Base-by-base conservation (phyloP, 306 rosid species). In the Fagus sylvatica region DNA sequence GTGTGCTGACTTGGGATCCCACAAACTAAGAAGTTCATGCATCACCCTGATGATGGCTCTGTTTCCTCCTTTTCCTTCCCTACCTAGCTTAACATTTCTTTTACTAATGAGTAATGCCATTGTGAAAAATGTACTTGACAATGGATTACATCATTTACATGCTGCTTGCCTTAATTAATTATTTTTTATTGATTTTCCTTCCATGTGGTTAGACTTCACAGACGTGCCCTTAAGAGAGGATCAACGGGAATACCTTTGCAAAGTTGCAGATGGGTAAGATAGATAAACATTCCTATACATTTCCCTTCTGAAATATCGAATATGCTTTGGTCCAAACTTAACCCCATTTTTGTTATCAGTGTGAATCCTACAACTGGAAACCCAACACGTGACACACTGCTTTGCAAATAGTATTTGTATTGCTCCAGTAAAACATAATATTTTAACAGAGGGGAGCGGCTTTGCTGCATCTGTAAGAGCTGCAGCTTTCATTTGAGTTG, bases 201-300 rank as follows among this genome's bases (percentile, higher is more conserved):
- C 53, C 11, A 19, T 54, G 61, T 82, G 68, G 71, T 40, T 90
- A 90, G 98, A 94, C 76, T 94, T 94, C 88, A 92, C 98, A 12
- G 98, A 94, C 53, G 97, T 95, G 79, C 99, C 98, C 54, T 77
- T 95, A 56, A 87, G 99, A 84, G 99, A 95, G 57, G 99, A 95
- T 80, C 99, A 95, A 71, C 89, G 96, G 39, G 90, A 79, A 74
- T 91, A 89, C 88, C 93, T 95, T 15, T 95, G 99, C 86, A 89
- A 88, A 90, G 79, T 87, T 79, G 98, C 98, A 49, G 98, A 92
- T 68, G 97, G 97, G 98, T 95, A 75, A 87, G 81, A 42, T 68
- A 87, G 81, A 42, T 68, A 46, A 68, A 30, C 32, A 64, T 53
- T 6, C 53, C 1, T 40, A 11, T n/a, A 17, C 19, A 7, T 71